A percentile compares a stretch with the other conserved stretches of the same genome.
These are phyloP conservation scores for Macrolepiota fuliginosa DNA, from an alignment of 768 basidiomycete species.

Conservation along the genomic window DNA sequence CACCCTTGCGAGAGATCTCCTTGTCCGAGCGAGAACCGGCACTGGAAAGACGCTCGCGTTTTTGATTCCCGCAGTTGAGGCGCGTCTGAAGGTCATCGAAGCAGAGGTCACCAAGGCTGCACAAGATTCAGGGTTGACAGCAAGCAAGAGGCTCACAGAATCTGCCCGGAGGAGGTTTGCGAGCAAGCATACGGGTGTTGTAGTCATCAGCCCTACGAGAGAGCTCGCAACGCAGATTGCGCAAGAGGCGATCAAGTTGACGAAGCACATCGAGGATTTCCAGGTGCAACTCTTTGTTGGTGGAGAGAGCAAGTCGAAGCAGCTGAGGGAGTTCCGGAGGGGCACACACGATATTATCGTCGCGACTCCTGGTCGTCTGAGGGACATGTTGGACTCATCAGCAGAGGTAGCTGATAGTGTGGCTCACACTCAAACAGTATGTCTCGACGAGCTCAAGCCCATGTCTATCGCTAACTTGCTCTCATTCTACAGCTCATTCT, in stretches of 20 bases:
- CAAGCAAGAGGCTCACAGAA: slow-evolving; percentile 26
- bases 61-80: slow-evolving; percentile 83
- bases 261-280: slow-evolving; percentile 57
- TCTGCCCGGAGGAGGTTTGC: slow-evolving; percentile 37
- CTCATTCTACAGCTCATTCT: slow-evolving; percentile 62
- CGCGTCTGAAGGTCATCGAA: slow-evolving; percentile 61
- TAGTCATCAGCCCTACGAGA: slow-evolving; percentile 87
- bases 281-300: slow-evolving; percentile 77
- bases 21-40: slow-evolving; percentile 87
- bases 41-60: slow-evolving; percentile 90
- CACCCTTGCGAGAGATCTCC: slow-evolving; percentile 55
- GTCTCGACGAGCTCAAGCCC: slow-evolving; percentile 20
- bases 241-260: slow-evolving; percentile 70
- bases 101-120: slow-evolving; percentile 37
- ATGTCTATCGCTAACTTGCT: neutral
- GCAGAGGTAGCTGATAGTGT: slow-evolving; percentile 53
- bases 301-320: slow-evolving; percentile 61
- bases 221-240: slow-evolving; percentile 92
- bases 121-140: slow-evolving; percentile 37
- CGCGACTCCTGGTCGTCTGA: slow-evolving; percentile 84
- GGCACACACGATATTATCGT: slow-evolving; percentile 80
- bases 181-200: slow-evolving; percentile 54
- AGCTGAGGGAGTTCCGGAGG: slow-evolving; percentile 65
- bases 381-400: slow-evolving; percentile 66
- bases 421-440: slow-evolving; percentile 53